Evolutionary conservation across 2,329 filamentous ascomycete genomes (phyloP).

Genomic region (Esteya vermicola): DNA sequence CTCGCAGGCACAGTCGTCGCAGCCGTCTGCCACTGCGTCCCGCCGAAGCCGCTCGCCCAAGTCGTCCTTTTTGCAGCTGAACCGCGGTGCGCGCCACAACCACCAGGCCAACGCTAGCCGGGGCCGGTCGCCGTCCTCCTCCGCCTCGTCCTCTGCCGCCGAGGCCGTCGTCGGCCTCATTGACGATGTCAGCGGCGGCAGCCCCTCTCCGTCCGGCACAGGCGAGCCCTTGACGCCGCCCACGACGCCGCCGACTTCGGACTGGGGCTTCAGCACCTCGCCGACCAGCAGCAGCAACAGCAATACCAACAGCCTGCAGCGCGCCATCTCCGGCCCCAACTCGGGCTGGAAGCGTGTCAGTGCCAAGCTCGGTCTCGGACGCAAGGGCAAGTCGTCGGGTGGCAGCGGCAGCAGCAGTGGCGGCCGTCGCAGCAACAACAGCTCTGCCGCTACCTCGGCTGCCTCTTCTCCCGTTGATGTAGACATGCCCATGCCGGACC

Average conservation of each 20-base stretch:
- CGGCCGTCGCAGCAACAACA: constrained; percentile 16
- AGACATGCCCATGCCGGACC: constrained; percentile 22
- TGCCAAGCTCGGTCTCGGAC: constrained; percentile 36
- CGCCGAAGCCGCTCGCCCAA: constrained; percentile 27
- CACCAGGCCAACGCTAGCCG: constrained; percentile 19
- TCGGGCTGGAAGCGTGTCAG: constrained; percentile 53
- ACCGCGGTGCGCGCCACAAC: constrained; percentile 15
- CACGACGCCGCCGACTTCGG: constrained; percentile 52
- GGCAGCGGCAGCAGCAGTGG: constrained; percentile 24
- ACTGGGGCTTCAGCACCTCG: constrained; percentile 37
- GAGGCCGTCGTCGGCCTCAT: constrained; percentile 37
- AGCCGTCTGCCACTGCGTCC: too few species aligned
- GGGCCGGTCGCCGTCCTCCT: constrained; percentile 25
- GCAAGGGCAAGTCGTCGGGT: constrained; percentile 34
- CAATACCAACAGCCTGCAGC: constrained; percentile 26
- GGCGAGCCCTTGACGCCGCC: constrained; percentile 62
- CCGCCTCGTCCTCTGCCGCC: constrained; percentile 17
- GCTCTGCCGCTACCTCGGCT: constrained; percentile 1
- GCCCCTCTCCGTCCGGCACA: constrained; percentile 33
- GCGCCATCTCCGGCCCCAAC: constrained; percentile 37
- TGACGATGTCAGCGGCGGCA: constrained; percentile 52
- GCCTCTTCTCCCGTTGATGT: constrained; percentile 12
- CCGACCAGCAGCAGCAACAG: constrained; percentile 20
- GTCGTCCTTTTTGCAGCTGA: constrained; percentile 22
- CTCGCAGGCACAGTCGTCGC: too few species aligned